Conservation (phyloP, 495 filamentous ascomycete species). For the Neurospora sp. region DNA sequence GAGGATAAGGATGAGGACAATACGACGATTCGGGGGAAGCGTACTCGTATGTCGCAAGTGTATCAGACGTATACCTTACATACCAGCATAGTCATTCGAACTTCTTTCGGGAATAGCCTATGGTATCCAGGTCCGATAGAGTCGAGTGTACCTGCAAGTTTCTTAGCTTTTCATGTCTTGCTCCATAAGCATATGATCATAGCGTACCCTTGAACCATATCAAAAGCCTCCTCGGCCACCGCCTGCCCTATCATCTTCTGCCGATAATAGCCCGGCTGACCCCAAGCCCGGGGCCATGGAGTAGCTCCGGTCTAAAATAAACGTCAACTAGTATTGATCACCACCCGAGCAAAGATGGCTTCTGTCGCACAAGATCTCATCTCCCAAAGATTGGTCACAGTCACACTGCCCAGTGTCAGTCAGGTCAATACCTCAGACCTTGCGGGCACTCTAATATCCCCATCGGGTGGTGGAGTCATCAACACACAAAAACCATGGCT, state of each 20-base stretch:
- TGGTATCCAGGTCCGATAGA: background rate
- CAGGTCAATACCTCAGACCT: background rate
- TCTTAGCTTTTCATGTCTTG: background rate
- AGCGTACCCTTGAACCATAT: too few relatives aligned
- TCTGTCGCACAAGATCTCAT: background rate
- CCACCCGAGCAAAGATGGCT: background rate
- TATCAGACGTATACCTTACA: background rate
- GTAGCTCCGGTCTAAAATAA: background rate
- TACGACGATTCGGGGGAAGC: background rate
- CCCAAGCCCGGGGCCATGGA: background rate
- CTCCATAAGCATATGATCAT: background rate
- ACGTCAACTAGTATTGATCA: background rate
- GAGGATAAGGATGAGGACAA: background rate
- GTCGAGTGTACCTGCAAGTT: background rate
- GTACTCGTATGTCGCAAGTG: background rate
- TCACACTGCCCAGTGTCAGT: background rate
- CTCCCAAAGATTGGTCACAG: background rate
- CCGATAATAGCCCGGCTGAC: background rate
- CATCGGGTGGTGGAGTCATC: background rate
- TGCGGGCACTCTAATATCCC: background rate
- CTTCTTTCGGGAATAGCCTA: background rate
- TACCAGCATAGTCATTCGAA: background rate
- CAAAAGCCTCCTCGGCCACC: background rate
- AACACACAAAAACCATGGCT: background rate
- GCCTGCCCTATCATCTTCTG: background rate